Evolutionary conservation across 225 moss, liverwort and hornwort genomes (phyloP).

Genomic region (Climacium dendroides): DNA sequence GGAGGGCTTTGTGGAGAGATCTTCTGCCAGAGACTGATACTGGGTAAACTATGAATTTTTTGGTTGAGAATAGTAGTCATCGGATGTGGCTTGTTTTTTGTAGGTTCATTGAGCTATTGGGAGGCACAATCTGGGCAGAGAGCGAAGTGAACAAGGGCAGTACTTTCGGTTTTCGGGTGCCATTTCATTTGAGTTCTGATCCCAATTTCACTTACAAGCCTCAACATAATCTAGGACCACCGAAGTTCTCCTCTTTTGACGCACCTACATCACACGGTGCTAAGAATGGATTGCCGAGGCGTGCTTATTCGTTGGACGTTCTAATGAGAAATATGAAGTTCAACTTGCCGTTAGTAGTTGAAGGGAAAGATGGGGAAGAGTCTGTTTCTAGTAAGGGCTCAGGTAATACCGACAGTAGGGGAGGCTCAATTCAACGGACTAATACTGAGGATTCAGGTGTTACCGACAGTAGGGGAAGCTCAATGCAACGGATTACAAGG

Average conservation of each 20-base stretch:
- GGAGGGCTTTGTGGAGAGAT: not conserved
- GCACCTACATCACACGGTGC: not conserved
- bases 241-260: conserved; percentile 5
- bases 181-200: conserved; percentile 28
- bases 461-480: not conserved
- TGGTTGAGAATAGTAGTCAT: not conserved
- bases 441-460: not conserved
- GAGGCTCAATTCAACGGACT: not conserved
- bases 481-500: not conserved
- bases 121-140: conserved; percentile 64
- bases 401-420: not conserved
- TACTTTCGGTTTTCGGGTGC: conserved; percentile 18
- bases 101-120: conserved; percentile 73
- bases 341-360: conserved; percentile 4
- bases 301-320: conserved; percentile 46
- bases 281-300: conserved; percentile 34
- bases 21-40: not conserved
- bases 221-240: not conserved
- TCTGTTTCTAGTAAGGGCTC: not conserved
- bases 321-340: conserved; percentile 45
- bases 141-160: conserved; percentile 64
- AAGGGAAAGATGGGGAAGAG: conserved; percentile 18
- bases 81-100: not conserved
- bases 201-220: not conserved
- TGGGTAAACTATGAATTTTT: not conserved